These are phyloP conservation scores for Geranium rotundifolium DNA, from an alignment of 345 rosid genomes.

Conservation along the genomic window DNA sequence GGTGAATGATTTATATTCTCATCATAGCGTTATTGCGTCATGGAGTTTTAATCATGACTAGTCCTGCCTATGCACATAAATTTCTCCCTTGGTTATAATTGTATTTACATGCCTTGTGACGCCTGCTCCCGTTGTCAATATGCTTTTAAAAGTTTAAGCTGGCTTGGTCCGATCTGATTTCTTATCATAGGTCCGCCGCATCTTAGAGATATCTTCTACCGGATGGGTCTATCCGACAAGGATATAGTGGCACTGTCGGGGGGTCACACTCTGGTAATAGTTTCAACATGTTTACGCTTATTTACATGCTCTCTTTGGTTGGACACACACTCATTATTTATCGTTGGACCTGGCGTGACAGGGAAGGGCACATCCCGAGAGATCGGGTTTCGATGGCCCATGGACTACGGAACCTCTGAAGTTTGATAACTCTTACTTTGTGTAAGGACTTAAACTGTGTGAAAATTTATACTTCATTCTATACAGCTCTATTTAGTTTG, in stretches of 20 bases:
- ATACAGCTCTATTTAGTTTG: neutral
- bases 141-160: too few relatives aligned
- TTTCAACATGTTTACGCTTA: neutral
- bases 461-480: neutral
- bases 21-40: neutral
- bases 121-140: too few relatives aligned
- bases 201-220: conserved; percentile 69
- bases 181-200: conserved; percentile 45
- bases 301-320: neutral
- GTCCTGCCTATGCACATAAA: too few relatives aligned
- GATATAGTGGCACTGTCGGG: conserved; percentile 75
- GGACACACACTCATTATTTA: neutral
- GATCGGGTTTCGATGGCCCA: conserved; percentile 95
- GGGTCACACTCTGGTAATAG: conserved; percentile 38
- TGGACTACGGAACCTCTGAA: conserved; percentile 92
- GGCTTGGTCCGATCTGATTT: too few relatives aligned
- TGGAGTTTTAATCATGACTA: too few relatives aligned
- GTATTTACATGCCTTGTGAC: too few relatives aligned
- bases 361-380: conserved; percentile 91
- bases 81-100: too few relatives aligned
- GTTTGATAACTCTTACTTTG: conserved; percentile 88
- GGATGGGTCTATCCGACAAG: conserved; percentile 84
- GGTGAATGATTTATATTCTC: conserved; percentile 1
- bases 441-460: conserved; percentile 34
- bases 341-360: conserved; percentile 17